Base-by-base conservation (phyloP, 345 rosid genomes). In the Toxicodendron radicans region DNA sequence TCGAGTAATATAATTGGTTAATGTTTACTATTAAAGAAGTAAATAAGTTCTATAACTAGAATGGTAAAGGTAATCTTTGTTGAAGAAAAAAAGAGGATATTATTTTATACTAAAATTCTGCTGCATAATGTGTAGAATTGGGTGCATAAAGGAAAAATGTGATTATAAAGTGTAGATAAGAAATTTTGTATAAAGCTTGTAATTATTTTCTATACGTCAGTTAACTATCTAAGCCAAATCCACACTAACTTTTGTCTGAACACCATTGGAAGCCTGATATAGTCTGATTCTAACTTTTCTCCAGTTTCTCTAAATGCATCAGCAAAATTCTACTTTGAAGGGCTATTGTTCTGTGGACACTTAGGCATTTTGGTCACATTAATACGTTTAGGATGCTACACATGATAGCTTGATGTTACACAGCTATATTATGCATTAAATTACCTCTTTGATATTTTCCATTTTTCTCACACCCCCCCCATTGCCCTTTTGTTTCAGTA, bases 161-260 rank as follows among this genome's bases (percentile, higher is more conserved):
- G 53, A 12, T 49, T 33, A 11, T 17, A 32, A 2, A 14, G 20
- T 3, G 16, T 43, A 30, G 41, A 66, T 49, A 24, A 21, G 68
- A 66, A 66, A 66, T 14, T 48, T 48, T 66, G 18, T 3, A 43
- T 30, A 24, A 66, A 46, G 38, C 38, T 66, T 66, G 70, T 14
- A 45, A 48, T 32, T 48, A 24, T 17, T 48, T 48, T 66, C 43
- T 1, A 27, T 23, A 48, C 23, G 21, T 7, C 21, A 66, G 27
- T 23, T 24, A 21, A 21, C 21, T 43, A 45, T 23, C 14, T 20
- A 45, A 45, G 68, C 13, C 68, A 21, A 64, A 20, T 17, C 45
- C 53, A 45, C 12, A 18, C 68, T 12, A 24, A 66, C 53, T 65
- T 21, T 16, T 24, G n/a, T 16, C 16, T 48, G 43, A 66, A 30